Evolutionary conservation across 108 stramenopile species (phyloP).

Genomic region (Nitzschia putrida): DNA sequence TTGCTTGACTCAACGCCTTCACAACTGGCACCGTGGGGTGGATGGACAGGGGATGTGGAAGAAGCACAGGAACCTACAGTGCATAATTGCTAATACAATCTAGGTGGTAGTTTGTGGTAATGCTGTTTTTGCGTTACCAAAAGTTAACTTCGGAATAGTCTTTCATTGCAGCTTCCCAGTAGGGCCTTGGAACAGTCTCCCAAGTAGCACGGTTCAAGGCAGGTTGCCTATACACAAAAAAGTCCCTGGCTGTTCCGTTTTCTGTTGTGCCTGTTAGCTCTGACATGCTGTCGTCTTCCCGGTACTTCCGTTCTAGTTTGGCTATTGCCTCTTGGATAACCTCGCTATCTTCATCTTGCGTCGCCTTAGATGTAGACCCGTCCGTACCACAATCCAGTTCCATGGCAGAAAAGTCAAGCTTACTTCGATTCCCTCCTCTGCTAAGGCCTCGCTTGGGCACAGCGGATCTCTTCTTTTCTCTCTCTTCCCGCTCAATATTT

Average conservation of each 20-base stretch:
- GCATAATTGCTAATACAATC: no score
- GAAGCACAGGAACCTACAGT: no score
- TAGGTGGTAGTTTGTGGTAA: no score
- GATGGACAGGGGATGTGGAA: no score
- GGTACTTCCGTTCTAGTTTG: constrained; percentile 2
- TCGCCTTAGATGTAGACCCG: not conserved
- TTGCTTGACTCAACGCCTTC: no score
- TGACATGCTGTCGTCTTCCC: constrained; percentile 1
- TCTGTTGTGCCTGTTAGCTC: constrained; percentile 15
- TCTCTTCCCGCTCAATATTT: not conserved
- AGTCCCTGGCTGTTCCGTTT: constrained; percentile 7
- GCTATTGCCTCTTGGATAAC: not conserved
- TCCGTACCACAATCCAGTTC: not conserved
- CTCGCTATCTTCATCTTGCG: not conserved
- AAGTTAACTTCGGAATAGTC: not conserved
- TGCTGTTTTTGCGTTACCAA: not conserved
- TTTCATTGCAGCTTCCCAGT: constrained; percentile 17
- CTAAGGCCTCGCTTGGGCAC: no score
- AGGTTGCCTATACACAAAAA: constrained; percentile 44
- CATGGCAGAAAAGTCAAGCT: not conserved
- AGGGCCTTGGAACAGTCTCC: constrained; percentile 35
- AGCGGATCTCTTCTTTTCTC: not conserved
- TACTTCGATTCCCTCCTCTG: not conserved
- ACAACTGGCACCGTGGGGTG: no score
- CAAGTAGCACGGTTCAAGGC: constrained; percentile 37